Conservation (phyloP, 805 yeast genomes). For the Zygosaccharomyces gambellarensis region DNA sequence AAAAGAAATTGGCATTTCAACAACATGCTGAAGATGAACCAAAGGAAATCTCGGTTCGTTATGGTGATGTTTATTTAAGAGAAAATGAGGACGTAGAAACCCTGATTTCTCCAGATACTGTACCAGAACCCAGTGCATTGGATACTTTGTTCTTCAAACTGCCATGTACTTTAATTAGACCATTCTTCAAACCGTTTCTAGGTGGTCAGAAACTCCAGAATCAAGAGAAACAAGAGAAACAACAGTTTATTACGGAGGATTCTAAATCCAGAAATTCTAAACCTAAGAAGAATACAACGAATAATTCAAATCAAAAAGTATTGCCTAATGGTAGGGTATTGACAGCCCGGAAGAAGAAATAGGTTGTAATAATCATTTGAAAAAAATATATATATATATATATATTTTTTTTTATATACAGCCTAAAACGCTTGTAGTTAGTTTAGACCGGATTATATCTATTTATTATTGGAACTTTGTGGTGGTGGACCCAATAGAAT, state of each 20-base stretch:
- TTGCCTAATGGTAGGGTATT: constrained; percentile 62
- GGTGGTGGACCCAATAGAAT: constrained; percentile 31
- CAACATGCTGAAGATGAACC: constrained; percentile 42
- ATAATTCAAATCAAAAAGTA: constrained; percentile 39
- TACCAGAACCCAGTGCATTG: constrained; percentile 44
- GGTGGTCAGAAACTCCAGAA: constrained; percentile 18
- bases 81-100: constrained; percentile 41
- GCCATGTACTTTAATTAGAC: constrained; percentile 44
- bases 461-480: background rate
- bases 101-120: constrained; percentile 44
- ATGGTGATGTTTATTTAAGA: constrained; percentile 54
- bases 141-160: constrained; percentile 45
- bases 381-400: constrained; percentile 4
- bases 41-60: constrained; percentile 50
- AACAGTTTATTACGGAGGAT: constrained; percentile 10
- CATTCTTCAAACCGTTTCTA: constrained; percentile 34
- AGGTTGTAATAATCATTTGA: constrained; percentile 1
- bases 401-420: constrained; percentile 4
- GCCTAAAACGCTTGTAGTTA: background rate
- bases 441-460: background rate
- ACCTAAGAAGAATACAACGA: constrained; percentile 35
- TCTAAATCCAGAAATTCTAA: constrained; percentile 10
- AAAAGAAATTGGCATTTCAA: constrained; percentile 40
- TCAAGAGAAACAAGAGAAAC: constrained; percentile 4
- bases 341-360: constrained; percentile 36